Evolutionary conservation across 768 basidiomycete genomes (phyloP), one percentile per base, ranked within the genome.

Genomic region (Phlebiopsis flavidoalba): DNA sequence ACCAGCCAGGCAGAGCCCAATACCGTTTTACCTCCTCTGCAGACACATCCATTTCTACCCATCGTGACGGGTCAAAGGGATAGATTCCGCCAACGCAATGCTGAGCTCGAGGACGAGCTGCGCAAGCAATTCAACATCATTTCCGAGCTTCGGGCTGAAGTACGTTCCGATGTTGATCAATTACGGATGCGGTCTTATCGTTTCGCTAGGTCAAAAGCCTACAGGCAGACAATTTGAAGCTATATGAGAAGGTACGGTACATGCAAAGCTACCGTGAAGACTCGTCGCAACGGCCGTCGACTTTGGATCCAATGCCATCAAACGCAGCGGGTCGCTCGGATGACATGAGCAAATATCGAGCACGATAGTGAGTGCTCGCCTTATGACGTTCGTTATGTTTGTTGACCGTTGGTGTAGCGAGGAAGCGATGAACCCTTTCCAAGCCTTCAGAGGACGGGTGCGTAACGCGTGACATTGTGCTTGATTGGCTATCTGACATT

Each of bases 181-280:
- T 33, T 60, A 45, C 8, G 53, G 54, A 56, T 49, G 24, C 33
- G 12, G 26, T n/a, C 12, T n/a, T 15, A 43, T 56, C 33, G 52
- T n/a, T 21, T 21, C 3, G 2, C 35, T 47, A 66, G 65, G 69
- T 71, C 50, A 71, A 71, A 72, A 85, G 84, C 58, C 80, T 99
- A 43, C 96, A 98, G 74, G 81, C 87, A 1, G 97, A 98, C 74
- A 99, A 98, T 71, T 83, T 99, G 49, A 98, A 99, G 73, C 77
- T 98, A 61, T 98, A 98, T 74, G 97, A 98, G 75, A 99, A 98
- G 77, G 95, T 98, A 55, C 87, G 95, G 62, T 98, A 98, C 72
- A 97, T 98, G 88, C 95, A 98, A 72, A 93, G 89, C 63, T 99
- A 98, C 69, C 83, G 91, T 17, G 91, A 94, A 69, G 89, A 92